Conservation (phyloP, 169 alveolate genomes). For the Prorocentrum cordatum region DNA sequence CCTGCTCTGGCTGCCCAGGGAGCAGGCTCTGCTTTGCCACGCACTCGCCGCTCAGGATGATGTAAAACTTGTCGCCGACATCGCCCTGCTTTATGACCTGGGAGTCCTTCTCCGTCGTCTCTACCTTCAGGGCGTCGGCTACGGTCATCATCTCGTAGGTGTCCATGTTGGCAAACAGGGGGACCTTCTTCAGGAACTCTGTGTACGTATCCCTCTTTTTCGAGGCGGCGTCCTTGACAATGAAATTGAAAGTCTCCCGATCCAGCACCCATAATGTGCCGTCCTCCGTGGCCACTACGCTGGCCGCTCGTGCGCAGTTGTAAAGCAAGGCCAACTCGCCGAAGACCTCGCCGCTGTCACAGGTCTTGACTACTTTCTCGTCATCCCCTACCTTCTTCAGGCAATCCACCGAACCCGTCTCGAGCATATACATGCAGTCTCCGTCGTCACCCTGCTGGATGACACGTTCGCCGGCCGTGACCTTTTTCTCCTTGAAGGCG, state of each 20-base stretch:
- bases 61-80: slow-evolving; percentile 85
- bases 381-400: slow-evolving; percentile 76
- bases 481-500: slow-evolving; percentile 84
- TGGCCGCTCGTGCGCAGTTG: slow-evolving; percentile 90
- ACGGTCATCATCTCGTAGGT: slow-evolving; percentile 85
- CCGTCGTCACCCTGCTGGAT: slow-evolving; percentile 91
- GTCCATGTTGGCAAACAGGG: slow-evolving; percentile 81
- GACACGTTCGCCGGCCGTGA: slow-evolving; percentile 7
- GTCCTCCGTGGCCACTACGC: slow-evolving; percentile 81
- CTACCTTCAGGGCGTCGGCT: slow-evolving; percentile 84
- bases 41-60: slow-evolving; percentile 86
- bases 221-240: slow-evolving; percentile 84
- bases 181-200: slow-evolving; percentile 81
- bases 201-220: slow-evolving; percentile 84
- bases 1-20: slow-evolving; percentile 68
- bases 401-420: slow-evolving; percentile 83
- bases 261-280: slow-evolving; percentile 83
- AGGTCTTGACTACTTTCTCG: slow-evolving; percentile 74
- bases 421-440: slow-evolving; percentile 83
- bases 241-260: slow-evolving; percentile 85
- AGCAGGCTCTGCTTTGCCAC: slow-evolving; percentile 81
- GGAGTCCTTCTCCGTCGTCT: neutral
- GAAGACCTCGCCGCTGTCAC: slow-evolving; percentile 84
- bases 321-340: slow-evolving; percentile 88
- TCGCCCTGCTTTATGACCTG: slow-evolving; percentile 87